Percentiles rank a stretch among this genome's conserved stretches.
phyloP scores from a whole-genome alignment of 2,329 filamentous ascomycete genomes.

The Clarireedia paspali region DNA sequence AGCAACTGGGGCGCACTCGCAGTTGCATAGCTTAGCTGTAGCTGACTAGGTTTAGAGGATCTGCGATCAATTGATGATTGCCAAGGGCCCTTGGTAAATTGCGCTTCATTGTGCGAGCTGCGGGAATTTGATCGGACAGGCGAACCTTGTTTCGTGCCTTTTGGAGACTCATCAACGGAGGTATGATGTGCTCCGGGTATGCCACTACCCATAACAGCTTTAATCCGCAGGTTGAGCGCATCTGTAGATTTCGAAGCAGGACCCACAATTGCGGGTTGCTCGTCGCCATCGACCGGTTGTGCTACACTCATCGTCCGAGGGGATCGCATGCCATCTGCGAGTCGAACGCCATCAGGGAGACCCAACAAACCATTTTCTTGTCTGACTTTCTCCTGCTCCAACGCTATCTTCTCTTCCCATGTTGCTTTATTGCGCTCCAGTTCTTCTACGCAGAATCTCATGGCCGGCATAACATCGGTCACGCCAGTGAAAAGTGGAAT shows the following conservation, averaged over 20 bases:
- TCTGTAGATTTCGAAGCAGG: slow-evolving; percentile 1
- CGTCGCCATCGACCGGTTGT: slow-evolving; percentile 13
- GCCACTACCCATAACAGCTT: slow-evolving; percentile 20
- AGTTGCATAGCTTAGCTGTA: slow-evolving; percentile 26
- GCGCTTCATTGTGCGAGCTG: neutral
- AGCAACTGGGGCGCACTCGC: slow-evolving; percentile 17
- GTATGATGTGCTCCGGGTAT: slow-evolving; percentile 17
- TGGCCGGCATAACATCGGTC: slow-evolving; percentile 74
- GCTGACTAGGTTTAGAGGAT: slow-evolving; percentile 27
- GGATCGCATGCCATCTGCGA: slow-evolving; percentile 27
- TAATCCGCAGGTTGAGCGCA: slow-evolving; percentile 17
- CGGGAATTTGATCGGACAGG: slow-evolving; percentile 12
- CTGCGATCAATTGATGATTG: slow-evolving; percentile 18
- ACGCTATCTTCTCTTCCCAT: slow-evolving; percentile 62
- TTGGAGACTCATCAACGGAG: slow-evolving; percentile 12
- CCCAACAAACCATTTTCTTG: slow-evolving; percentile 29
- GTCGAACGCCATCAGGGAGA: slow-evolving; percentile 27
- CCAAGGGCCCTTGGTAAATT: slow-evolving; percentile 9
- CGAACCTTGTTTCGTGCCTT: slow-evolving; percentile 10
- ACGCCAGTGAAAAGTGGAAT: slow-evolving; percentile 86
- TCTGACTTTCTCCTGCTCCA: slow-evolving; percentile 42
- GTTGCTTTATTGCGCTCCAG: slow-evolving; percentile 67
- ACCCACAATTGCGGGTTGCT: slow-evolving; percentile 16
- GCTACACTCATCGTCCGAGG: slow-evolving; percentile 27
- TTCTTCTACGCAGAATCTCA: slow-evolving; percentile 78